Percentiles rank a stretch among this genome's conserved stretches.
phyloP scores from a whole-genome alignment of 768 basidiomycete species.

The Pholiota conissans region DNA sequence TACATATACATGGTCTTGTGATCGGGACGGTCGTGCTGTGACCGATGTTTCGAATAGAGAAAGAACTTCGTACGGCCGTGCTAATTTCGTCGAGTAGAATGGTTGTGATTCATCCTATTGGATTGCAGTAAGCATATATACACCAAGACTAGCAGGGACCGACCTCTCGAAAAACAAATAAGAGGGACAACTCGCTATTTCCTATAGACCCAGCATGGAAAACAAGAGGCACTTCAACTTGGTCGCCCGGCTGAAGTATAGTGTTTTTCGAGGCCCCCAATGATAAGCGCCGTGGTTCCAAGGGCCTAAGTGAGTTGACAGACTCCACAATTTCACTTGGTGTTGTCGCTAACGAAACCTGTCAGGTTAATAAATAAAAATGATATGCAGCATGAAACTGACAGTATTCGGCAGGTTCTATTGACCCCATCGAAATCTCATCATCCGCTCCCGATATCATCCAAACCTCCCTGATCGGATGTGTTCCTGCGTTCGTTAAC shows the following conservation, averaged over 20 bases:
- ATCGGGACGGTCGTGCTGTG: slow-evolving; percentile 49
- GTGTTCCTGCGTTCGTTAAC: slow-evolving; percentile 67
- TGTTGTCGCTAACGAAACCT: slow-evolving; percentile 9
- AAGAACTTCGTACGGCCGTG: slow-evolving; percentile 57
- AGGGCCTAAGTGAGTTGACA: slow-evolving; percentile 51
- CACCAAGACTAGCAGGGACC: not conserved
- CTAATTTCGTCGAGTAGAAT: slow-evolving; percentile 61
- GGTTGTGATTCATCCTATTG: slow-evolving; percentile 42
- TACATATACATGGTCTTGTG: slow-evolving; percentile 47
- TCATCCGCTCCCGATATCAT: slow-evolving; percentile 59
- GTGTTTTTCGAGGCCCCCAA: slow-evolving; percentile 29
- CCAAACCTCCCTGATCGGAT: slow-evolving; percentile 70
- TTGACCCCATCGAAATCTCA: slow-evolving; percentile 54
- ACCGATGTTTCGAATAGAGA: slow-evolving; percentile 57
- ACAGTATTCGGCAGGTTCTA: slow-evolving; percentile 17
- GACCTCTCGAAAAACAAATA: slow-evolving; percentile 44
- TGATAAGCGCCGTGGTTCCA: slow-evolving; percentile 50
- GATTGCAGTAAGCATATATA: not conserved
- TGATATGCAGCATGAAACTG: not conserved
- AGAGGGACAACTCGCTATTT: slow-evolving; percentile 51
- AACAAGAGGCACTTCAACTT: slow-evolving; percentile 49
- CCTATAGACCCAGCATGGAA: slow-evolving; percentile 52
- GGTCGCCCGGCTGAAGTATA: slow-evolving; percentile 47
- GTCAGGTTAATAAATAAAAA: not conserved
- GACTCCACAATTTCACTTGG: slow-evolving; percentile 42